Base-by-base conservation (phyloP, 73 alveolate genomes). In the Paramecium sexaurelia region DNA sequence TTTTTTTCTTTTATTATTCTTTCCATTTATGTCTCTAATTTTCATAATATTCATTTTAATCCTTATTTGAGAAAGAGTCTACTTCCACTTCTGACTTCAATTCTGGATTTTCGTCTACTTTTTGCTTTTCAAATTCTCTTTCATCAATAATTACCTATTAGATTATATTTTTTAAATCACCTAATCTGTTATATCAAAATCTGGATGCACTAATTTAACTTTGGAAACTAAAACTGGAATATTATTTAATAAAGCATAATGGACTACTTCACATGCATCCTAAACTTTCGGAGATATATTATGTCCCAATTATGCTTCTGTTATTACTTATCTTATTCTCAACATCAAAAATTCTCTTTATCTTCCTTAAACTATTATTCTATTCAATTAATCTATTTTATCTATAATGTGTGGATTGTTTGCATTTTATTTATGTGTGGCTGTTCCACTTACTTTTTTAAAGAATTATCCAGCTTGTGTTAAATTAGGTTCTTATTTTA, bases 251-350 rank as follows among this genome's bases (percentile, higher is more conserved):
- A 61, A 32, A 26, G 83, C 83, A 61, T 61, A 61, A 61, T 61
- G 83, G 1, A 61, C 83, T 13, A 61, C 83, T 61, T 61, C 83
- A 24, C 83, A 61, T 26, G 83, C 83, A 61, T 61, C 83, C n/a
- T 61, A 61, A 11, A 61, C 15, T 27, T 61, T 61, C 26, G 83
- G 83, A 51, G 83, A 61, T 13, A 61, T 61, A 45, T 61, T 61
- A 19, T 61, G 83, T 10, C 83, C 83, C 43, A 61, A 61, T 61
- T 61, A 32, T 26, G 83, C 67, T 24, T 61, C 83, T 61, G 83
- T 61, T 26, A 61, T 32, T 29, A 61, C 43, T 61, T 61, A 61
- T 61, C 83, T 26, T 10, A 61, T 61, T 11, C 43, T 19, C 22
- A 61, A 32, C 83, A 61, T 61, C 8, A 61, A 11, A 29, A 29